phyloP scores from a whole-genome alignment of 2,329 filamentous ascomycete genomes.

The Ophiostoma montium region DNA sequence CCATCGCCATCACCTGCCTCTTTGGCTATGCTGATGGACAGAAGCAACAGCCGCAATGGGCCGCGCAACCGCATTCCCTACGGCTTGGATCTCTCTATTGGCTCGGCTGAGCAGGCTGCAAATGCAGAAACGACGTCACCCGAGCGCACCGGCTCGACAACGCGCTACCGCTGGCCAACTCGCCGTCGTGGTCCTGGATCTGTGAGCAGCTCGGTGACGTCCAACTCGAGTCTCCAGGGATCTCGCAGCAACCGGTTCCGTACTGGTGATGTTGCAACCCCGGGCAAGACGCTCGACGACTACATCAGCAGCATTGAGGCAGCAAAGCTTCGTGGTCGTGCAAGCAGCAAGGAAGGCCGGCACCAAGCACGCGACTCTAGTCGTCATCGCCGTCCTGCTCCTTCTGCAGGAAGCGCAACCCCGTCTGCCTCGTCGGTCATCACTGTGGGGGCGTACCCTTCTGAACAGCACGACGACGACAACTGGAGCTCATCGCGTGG shows the following conservation, averaged over 20 bases:
- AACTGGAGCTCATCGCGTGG: constrained; percentile 52
- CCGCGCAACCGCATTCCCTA: constrained; percentile 68
- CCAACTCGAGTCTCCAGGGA: constrained; percentile 33
- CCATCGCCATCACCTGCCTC: constrained; percentile 55
- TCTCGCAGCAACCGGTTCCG: constrained; percentile 27
- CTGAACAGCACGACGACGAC: constrained; percentile 46
- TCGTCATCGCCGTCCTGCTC: constrained; percentile 17
- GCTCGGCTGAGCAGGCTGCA: constrained; percentile 26
- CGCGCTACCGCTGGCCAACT: constrained; percentile 40
- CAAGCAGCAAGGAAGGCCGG: constrained; percentile 36
- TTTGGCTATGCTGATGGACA: constrained; percentile 47
- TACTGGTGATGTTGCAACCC: constrained; percentile 33
- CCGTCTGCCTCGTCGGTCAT: constrained; percentile 7
- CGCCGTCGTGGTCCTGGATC: constrained; percentile 41
- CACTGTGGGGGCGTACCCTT: constrained; percentile 28
- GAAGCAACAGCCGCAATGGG: constrained; percentile 47
- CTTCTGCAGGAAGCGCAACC: constrained; percentile 3
- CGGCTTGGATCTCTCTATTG: constrained; percentile 43
- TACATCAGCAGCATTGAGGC: constrained; percentile 80
- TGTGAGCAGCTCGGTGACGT: constrained; percentile 42
- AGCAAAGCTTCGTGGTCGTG: constrained; percentile 47
- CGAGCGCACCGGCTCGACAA: constrained; percentile 41
- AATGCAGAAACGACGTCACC: constrained; percentile 41
- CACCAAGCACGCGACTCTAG: constrained; percentile 31
- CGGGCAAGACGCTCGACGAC: constrained; percentile 57